Conservation (phyloP, 106 monocot genomes). For the Dendrobium chrysotoxum region DNA sequence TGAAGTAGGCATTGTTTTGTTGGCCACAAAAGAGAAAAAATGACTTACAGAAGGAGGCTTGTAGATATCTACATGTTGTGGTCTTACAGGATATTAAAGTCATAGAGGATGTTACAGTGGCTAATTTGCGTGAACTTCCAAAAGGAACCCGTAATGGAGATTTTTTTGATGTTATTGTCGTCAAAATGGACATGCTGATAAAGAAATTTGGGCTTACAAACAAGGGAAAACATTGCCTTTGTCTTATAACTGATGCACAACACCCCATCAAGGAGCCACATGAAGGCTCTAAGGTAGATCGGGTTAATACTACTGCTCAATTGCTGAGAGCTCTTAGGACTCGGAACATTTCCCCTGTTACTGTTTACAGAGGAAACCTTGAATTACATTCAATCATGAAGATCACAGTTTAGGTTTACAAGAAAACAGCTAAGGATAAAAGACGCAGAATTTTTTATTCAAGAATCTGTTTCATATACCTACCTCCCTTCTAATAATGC, state of each 20-base stretch:
- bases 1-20: constrained; percentile 81
- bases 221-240: constrained; percentile 75
- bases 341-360: too few species aligned
- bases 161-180: constrained; percentile 96
- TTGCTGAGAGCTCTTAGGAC: constrained; percentile 78
- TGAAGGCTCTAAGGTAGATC: constrained; percentile 87
- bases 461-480: too few species aligned
- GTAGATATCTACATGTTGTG: constrained; percentile 77
- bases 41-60: constrained; percentile 77
- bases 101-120: constrained; percentile 42
- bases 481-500: too few species aligned
- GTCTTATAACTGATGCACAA: constrained; percentile 70
- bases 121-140: constrained; percentile 52
- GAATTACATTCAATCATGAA: constrained; percentile 83
- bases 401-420: too few species aligned
- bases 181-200: constrained; percentile 93
- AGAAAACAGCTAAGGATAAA: too few species aligned
- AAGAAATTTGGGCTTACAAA: constrained; percentile 76
- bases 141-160: constrained; percentile 67
- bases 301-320: constrained; percentile 59
- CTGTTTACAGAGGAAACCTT: constrained; percentile 81
- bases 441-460: too few species aligned
- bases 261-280: constrained; percentile 69
- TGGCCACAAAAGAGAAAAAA: constrained; percentile 88
- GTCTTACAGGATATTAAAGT: constrained; percentile 60